These are phyloP conservation scores for Pseudisothecium myosuroides DNA, from an alignment of 225 moss, liverwort and hornwort genomes.

Conservation along the genomic window DNA sequence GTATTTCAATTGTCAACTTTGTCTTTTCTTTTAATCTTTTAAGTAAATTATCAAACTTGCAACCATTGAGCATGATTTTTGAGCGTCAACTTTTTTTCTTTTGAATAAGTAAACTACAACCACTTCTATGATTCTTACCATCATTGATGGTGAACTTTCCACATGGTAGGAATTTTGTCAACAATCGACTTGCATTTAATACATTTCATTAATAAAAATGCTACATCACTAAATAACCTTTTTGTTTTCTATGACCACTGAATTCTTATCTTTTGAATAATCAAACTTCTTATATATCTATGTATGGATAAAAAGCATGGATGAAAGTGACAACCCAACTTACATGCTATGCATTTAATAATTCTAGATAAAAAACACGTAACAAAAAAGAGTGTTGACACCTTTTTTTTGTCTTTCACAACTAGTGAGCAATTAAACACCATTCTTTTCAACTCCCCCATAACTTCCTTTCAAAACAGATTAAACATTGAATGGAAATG, in stretches of 20 bases:
- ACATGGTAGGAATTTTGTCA: no score
- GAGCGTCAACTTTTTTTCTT: no score
- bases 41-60: not conserved
- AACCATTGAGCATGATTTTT: no score
- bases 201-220: fast-evolving
- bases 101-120: no score
- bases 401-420: not conserved
- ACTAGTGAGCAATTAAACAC: no score
- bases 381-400: not conserved
- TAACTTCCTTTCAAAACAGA: not conserved
- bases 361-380: no score
- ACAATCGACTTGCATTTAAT: no score
- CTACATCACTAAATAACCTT: not conserved
- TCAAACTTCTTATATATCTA: not conserved
- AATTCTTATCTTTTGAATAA: not conserved
- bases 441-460: not conserved
- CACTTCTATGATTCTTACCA: not conserved
- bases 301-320: not conserved
- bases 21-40: not conserved
- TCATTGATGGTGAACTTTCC: not conserved
- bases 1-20: no score
- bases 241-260: not conserved
- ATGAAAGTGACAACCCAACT: not conserved
- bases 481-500: no score
- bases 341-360: not conserved